phyloP scores from a whole-genome alignment of 2,329 filamentous ascomycete species.

The Fusarium keratoplasticum region DNA sequence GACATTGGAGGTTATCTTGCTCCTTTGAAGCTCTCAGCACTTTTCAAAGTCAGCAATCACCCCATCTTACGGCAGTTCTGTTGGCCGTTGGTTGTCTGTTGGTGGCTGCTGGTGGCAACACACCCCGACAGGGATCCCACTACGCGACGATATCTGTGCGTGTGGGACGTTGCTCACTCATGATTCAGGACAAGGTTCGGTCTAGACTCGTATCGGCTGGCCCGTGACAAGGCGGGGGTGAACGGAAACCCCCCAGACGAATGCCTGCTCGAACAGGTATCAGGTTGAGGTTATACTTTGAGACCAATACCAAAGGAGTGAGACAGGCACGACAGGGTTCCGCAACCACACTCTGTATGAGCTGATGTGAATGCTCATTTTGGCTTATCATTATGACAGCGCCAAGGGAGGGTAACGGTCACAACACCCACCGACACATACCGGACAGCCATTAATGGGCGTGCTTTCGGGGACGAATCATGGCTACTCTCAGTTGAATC shows the following conservation, averaged over 20 bases:
- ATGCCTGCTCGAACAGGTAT: not conserved
- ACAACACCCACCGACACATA: not conserved
- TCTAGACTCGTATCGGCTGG: not conserved
- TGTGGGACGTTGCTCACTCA: not conserved
- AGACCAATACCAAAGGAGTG: not conserved
- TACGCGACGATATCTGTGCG: not conserved
- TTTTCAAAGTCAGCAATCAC: not conserved
- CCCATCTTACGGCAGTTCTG: not conserved
- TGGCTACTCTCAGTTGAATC: not conserved
- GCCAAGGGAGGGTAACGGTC: not conserved
- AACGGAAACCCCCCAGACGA: not conserved
- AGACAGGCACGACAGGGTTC: not conserved
- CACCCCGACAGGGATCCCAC: not conserved
- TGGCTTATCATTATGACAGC: not conserved
- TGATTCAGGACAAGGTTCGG: not conserved
- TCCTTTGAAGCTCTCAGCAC: not conserved
- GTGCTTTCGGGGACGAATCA: not conserved
- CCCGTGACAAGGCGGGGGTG: not conserved
- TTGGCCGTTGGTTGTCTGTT: not conserved
- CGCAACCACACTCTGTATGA: not conserved
- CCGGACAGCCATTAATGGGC: not conserved
- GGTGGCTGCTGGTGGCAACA: not conserved
- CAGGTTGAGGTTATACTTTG: not conserved
- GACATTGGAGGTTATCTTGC: not conserved
- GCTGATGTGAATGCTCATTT: not conserved